Evolutionary conservation across 2,329 filamentous ascomycete genomes (phyloP).

Genomic region (Keithomyces neogunnii): DNA sequence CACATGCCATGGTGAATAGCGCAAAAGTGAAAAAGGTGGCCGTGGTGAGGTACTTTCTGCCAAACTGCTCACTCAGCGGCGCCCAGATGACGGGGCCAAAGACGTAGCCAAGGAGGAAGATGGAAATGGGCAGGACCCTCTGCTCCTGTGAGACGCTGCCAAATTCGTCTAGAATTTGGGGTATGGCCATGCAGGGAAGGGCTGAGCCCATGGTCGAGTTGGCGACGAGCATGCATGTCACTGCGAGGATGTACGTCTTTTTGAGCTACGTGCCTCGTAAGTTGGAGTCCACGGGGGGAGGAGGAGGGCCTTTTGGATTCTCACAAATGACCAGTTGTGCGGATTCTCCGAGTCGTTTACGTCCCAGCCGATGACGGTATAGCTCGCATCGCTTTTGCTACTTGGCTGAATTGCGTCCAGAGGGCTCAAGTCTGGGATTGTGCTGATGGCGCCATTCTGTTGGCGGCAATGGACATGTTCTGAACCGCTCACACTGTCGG

Average conservation of each 20-base stretch:
- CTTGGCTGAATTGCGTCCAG: constrained; percentile 24
- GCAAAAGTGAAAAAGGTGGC: constrained; percentile 39
- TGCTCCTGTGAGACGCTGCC: constrained; percentile 39
- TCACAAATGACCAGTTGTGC: constrained; percentile 39
- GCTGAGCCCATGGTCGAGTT: constrained; percentile 61
- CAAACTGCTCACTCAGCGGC: constrained; percentile 57
- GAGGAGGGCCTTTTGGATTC: constrained; percentile 1
- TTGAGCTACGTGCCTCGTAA: constrained; percentile 29
- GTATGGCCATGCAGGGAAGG: constrained; percentile 54
- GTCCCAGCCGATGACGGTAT: constrained; percentile 36
- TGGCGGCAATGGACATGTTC: background rate
- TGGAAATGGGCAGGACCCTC: constrained; percentile 48
- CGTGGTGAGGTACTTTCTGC: constrained; percentile 40
- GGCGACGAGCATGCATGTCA: constrained; percentile 51
- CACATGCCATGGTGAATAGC: constrained; percentile 47
- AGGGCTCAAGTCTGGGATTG: constrained; percentile 23
- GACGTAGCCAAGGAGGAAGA: constrained; percentile 57
- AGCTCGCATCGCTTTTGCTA: constrained; percentile 21
- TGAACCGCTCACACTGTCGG: background rate
- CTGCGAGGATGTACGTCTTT: constrained; percentile 45
- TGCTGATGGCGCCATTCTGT: constrained; percentile 20
- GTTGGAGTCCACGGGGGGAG: background rate
- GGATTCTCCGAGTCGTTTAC: constrained; percentile 42
- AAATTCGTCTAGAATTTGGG: constrained; percentile 50
- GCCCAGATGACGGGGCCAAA: constrained; percentile 54